Base-by-base conservation (phyloP, 176 grass and related monocot genomes). In the Zoysia japonica region DNA sequence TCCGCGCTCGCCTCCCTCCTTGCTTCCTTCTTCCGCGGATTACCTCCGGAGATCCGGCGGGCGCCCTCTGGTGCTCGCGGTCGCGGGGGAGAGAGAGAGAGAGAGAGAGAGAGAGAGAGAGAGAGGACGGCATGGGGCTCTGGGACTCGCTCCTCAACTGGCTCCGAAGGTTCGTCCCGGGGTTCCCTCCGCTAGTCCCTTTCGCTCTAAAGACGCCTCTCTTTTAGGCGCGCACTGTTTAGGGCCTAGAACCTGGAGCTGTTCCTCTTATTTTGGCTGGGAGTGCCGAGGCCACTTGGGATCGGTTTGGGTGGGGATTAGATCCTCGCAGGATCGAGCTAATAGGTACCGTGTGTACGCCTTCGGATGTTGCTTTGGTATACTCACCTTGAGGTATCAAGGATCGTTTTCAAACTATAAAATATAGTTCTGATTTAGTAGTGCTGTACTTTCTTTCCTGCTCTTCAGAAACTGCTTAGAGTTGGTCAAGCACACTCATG, bases 101-200 rank as follows among this genome's bases (percentile, higher is more conserved):
- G 42, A 48, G 74, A 37, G 38, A 28, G 28, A 0, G 28, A 28
- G 28, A 28, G 28, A 28, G 28, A 28, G 28, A 28, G 42, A 48
- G 74, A 37, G 38, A 57, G 55, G 8, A 7, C 78, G 64, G 41
- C 82, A 98, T 98, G 95, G 95, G 95, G 67, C 85, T 98, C 49
- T 89, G 84, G 78, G 95, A 98, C 61, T 87, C 92, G 66, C 83
- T 98, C 56, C 95, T 98, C 77, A 98, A 98, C 71, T 98, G 95
- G 92, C 92, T 98, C 65, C 92, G 90, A 71, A 98, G 95, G 95
- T 98, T 78, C 59, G 35, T 47, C 13, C 15, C 10, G 17, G 0
- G 15, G 0, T 16, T 44, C 14, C 9, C 56, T 2, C 0, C 15
- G 54, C 39, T 48, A 9, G 2, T 37, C 20, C 67, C 40, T 13